Evolutionary conservation across 371 early-diverging fungal species (phyloP).

Genomic region (Mucor saturninus): DNA sequence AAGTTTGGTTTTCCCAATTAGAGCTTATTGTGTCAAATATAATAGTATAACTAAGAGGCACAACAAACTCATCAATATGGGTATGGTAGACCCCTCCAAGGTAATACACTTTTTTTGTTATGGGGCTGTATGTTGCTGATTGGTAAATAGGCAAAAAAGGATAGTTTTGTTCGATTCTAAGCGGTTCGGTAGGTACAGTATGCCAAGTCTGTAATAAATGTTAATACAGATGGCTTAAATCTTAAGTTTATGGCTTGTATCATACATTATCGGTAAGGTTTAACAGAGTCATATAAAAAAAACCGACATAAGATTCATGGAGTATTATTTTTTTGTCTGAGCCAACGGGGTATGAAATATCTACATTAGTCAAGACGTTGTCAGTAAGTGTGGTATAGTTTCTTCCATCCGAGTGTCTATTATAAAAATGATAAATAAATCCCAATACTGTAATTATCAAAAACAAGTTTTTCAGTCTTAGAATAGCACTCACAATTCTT

Average conservation of each 20-base stretch:
- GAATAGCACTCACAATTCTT: neutral
- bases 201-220: neutral
- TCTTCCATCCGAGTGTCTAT: no score
- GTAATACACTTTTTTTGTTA: neutral
- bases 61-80: neutral
- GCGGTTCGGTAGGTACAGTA: neutral
- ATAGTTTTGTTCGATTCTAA: neutral
- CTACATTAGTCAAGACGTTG: no score
- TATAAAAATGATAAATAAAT: no score
- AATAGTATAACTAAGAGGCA: neutral
- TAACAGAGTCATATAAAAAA: neutral
- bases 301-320: neutral
- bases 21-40: neutral
- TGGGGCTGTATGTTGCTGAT: neutral
- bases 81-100: neutral
- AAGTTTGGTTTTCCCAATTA: neutral
- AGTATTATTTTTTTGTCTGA: neutral
- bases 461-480: no score
- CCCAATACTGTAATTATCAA: no score
- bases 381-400: no score
- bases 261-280: neutral
- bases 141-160: neutral
- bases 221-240: neutral
- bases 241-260: neutral
- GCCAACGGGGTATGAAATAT: neutral